These are phyloP conservation scores for Xylaria sp. DNA, from an alignment of 2,329 filamentous ascomycete genomes.

Conservation along the genomic window DNA sequence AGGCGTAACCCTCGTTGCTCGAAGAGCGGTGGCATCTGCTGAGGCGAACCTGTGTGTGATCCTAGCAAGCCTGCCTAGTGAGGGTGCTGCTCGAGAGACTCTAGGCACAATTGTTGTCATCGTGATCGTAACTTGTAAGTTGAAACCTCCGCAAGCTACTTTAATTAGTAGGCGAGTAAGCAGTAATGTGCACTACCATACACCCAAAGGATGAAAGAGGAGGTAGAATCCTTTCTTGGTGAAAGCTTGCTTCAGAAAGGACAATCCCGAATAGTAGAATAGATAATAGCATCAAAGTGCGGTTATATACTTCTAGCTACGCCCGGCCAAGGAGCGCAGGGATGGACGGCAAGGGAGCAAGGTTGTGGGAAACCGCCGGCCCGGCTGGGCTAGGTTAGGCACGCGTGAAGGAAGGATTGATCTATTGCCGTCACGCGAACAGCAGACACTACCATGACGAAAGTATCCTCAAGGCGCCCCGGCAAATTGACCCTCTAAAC, in stretches of 20 bases:
- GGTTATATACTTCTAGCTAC: slow-evolving; percentile 22
- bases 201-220: neutral
- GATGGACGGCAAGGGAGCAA: neutral
- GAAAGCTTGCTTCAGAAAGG: neutral
- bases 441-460: slow-evolving; percentile 9
- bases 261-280: neutral
- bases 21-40: slow-evolving; percentile 21
- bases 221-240: neutral
- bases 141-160: neutral
- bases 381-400: slow-evolving; percentile 1
- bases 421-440: slow-evolving; percentile 19
- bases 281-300: neutral
- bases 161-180: neutral
- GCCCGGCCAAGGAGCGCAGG: neutral
- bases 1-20: slow-evolving; percentile 10
- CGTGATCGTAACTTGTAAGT: slow-evolving; percentile 3
- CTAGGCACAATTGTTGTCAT: slow-evolving; percentile 33
- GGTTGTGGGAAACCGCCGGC: slow-evolving; percentile 1
- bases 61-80: slow-evolving; percentile 30
- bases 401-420: slow-evolving; percentile 1
- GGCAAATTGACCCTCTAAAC: slow-evolving; percentile 1
- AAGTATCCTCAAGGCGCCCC: neutral
- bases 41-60: slow-evolving; percentile 23
- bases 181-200: neutral
- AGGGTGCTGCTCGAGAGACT: slow-evolving; percentile 29